phyloP scores from a whole-genome alignment of 2,329 filamentous ascomycete species.

The Incumbomyces delicatus region DNA sequence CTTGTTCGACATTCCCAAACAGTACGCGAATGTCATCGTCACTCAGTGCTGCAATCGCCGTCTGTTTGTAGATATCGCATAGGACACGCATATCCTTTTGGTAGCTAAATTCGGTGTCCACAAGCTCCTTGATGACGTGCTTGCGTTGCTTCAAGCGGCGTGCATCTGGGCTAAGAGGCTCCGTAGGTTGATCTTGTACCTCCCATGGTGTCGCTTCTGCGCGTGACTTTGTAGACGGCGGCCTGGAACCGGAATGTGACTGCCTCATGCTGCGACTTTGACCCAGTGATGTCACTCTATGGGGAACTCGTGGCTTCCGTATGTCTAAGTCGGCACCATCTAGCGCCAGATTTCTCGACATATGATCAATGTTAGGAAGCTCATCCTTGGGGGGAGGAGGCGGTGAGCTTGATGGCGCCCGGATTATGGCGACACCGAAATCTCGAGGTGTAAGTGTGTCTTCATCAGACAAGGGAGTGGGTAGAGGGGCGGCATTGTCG shows the following conservation, averaged over 20 bases:
- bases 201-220: conserved; percentile 11
- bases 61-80: conserved; percentile 95
- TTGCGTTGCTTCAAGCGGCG: conserved; percentile 70
- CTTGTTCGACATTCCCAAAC: conserved; percentile 86
- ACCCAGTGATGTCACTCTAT: conserved; percentile 8
- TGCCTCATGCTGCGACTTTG: conserved; percentile 1
- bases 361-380: conserved; percentile 14
- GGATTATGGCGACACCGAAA: conserved; percentile 11
- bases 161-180: conserved; percentile 38
- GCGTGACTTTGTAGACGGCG: conserved; percentile 8
- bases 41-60: conserved; percentile 69
- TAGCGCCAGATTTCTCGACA: conserved; percentile 1
- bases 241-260: conserved; percentile 9
- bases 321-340: background rate
- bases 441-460: conserved; percentile 1
- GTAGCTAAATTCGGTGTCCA: conserved; percentile 87
- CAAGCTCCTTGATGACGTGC: conserved; percentile 79
- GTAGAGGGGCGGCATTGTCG: background rate
- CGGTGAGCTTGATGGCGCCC: conserved; percentile 18
- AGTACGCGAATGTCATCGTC: conserved; percentile 77
- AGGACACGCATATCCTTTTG: conserved; percentile 94
- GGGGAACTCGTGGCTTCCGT: conserved; percentile 8
- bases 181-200: background rate
- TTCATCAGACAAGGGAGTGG: background rate
- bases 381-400: conserved; percentile 15